These are phyloP conservation scores for Parathielavia appendiculata DNA, from an alignment of 495 filamentous ascomycete genomes.

Conservation along the genomic window DNA sequence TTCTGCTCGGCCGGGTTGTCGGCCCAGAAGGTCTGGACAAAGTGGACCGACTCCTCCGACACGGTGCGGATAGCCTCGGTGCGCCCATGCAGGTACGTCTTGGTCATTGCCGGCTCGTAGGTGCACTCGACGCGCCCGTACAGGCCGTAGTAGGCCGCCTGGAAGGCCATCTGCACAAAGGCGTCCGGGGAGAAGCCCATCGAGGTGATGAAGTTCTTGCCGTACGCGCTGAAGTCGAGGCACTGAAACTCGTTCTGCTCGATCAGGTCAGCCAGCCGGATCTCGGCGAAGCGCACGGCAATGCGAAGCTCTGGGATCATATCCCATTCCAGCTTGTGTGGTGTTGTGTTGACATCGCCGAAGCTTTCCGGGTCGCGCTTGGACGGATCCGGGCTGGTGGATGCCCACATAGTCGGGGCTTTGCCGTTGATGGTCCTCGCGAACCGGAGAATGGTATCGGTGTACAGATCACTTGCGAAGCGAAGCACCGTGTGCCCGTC, in stretches of 20 bases:
- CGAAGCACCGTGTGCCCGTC: constrained; percentile 96
- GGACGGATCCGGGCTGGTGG: constrained; percentile 81
- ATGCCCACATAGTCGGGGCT: constrained; percentile 87
- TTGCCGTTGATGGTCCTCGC: constrained; percentile 94
- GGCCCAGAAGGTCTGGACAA: constrained; percentile 91
- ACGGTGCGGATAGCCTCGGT: constrained; percentile 92
- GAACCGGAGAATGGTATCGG: constrained; percentile 95
- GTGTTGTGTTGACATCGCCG: constrained; percentile 89
- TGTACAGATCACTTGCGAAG: constrained; percentile 94
- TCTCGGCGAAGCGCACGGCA: constrained; percentile 91
- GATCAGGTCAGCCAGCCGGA: constrained; percentile 87
- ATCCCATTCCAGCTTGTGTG: constrained; percentile 96
- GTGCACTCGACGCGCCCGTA: constrained; percentile 92
- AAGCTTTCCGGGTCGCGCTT: constrained; percentile 93
- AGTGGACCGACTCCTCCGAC: constrained; percentile 72
- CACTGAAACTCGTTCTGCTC: constrained; percentile 95
- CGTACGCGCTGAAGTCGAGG: constrained; percentile 81
- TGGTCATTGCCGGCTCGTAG: constrained; percentile 98
- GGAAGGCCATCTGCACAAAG: constrained; percentile 98
- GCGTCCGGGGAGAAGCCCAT: constrained; percentile 97
- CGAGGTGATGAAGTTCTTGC: constrained; percentile 96
- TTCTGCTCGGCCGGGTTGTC: constrained; percentile 79
- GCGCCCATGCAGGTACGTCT: constrained; percentile 83
- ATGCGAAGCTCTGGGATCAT: constrained; percentile 90
- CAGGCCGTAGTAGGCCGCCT: constrained; percentile 96